Base-by-base conservation (phyloP, 129 eudicot genomes). In the Centrapalus pauciflorus region DNA sequence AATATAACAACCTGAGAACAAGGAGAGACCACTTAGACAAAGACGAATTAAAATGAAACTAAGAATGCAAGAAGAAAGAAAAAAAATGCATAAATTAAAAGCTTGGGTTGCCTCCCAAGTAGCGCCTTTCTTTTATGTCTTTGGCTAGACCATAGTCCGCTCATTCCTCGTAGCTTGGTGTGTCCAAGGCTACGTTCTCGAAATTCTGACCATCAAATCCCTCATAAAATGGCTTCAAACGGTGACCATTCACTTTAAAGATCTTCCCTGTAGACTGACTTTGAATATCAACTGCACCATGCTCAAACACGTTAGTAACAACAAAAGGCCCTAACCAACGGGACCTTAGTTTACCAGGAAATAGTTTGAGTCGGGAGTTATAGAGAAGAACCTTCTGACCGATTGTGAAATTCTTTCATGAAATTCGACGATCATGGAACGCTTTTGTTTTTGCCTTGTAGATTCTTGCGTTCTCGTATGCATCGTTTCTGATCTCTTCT, bases 161-260 rank as follows among this genome's bases (percentile, higher is more conserved):
- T n/a, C n/a, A n/a, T n/a, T n/a, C n/a, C n/a, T n/a, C n/a, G n/a
- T n/a, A n/a, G n/a, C n/a, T n/a, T n/a, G n/a, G n/a, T n/a, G n/a
- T n/a, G n/a, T n/a, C n/a, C n/a, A n/a, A n/a, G n/a, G n/a, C n/a
- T n/a, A n/a, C n/a, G n/a, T n/a, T n/a, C n/a, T n/a, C n/a, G n/a
- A n/a, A n/a, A n/a, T n/a, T n/a, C n/a, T n/a, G n/a, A n/a, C n/a
- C n/a, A n/a, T n/a, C n/a, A 19, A 48, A 48, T 17, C 55, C 64
- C 9, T 41, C 45, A 26, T 65, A 29, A 25, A 38, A 65, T 3
- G 11, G 11, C 23, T 65, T 27, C 38, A 65, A 43, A 0, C 58
- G 55, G 5, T 65, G 70, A 1, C 70, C 57, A n/a, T 67, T 67
- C n/a, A 67, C 54, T 8, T 68, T 68, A 13, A 54, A 68, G 0